phyloP scores from a whole-genome alignment of 345 rosid species.

The Brassica incana region DNA sequence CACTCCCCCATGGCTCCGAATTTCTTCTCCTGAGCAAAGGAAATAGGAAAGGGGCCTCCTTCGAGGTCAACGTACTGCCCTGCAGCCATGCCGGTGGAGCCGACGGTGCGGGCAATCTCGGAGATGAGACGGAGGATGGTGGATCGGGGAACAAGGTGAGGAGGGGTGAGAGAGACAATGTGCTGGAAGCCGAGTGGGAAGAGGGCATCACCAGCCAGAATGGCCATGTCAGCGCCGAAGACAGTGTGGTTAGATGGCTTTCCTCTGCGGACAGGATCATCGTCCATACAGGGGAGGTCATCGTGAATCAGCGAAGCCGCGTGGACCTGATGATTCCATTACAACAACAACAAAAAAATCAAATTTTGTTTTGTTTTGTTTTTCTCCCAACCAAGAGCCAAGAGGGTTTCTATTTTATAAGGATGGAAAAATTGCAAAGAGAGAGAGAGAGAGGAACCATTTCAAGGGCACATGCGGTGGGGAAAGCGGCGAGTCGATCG shows the following conservation, averaged over 20 bases:
- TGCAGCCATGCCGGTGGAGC: slow-evolving; percentile 95
- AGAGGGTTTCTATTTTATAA: not conserved
- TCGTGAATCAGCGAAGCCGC: slow-evolving; percentile 90
- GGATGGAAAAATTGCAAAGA: not conserved
- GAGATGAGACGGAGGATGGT: slow-evolving; percentile 69
- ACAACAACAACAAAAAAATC: not conserved
- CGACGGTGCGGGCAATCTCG: slow-evolving; percentile 91
- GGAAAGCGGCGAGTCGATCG: slow-evolving; percentile 78
- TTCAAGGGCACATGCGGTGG: slow-evolving; percentile 97
- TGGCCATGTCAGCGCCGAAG: slow-evolving; percentile 78
- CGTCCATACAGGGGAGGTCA: slow-evolving; percentile 97
- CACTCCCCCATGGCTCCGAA: slow-evolving; percentile 88
- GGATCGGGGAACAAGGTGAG: slow-evolving; percentile 64
- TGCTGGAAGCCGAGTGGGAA: slow-evolving; percentile 92
- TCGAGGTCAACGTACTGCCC: slow-evolving; percentile 93
- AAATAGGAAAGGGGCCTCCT: slow-evolving; percentile 60
- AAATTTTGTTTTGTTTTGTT: not conserved
- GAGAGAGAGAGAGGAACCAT: slow-evolving; percentile 52
- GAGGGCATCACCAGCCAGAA: slow-evolving; percentile 95
- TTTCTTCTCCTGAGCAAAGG: slow-evolving; percentile 81
- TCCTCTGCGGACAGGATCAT: slow-evolving; percentile 79
- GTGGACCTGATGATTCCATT: slow-evolving; percentile 44
- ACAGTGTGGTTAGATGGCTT: slow-evolving; percentile 83
- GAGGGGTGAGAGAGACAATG: slow-evolving; percentile 75
- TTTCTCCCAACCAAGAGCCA: not conserved